Base-by-base conservation (phyloP, 164 flowering plant genomes). In the Euptelea pleiosperma region DNA sequence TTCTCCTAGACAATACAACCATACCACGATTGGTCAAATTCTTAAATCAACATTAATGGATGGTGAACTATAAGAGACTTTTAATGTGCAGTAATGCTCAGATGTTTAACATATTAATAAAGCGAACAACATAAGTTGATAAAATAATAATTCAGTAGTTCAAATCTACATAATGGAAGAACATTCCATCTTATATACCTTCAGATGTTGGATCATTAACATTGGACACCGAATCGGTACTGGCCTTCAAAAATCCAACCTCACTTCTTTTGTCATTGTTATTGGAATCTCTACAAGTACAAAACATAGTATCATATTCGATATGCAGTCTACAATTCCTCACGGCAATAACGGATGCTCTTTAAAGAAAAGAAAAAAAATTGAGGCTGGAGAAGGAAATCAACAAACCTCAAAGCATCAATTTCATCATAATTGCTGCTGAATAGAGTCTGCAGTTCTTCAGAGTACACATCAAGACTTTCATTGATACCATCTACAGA, bases 391-490 rank as follows among this genome's bases (percentile, higher is more conserved):
- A 56, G 14, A 6, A 28, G 29, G 14, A 55, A 60, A 58, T 25
- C 8, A 58, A 16, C 52, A 52, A 53, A 81, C 88, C 85, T 73
- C 34, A 53, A 68, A 60, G 63, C 57, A 63, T 39, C 26, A 45
- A 35, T 45, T 50, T 67, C 77, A 46, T 55, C 73, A 59, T 28
- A 28, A 40, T 51, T 63, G 48, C 58, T 59, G 52, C 55, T 64
- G 4, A 33, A 51, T 26, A 60, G 34, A 19, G 48, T 37, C 58
- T 51, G 57, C 30, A 42, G 56, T 63, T 79, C 76, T 37, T 71
- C 75, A 39, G 70, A 63, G 69, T 50, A 39, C 55, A 36, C 49
- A 37, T 64, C 68, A 54, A 52, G 24, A 52, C 42, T 70, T 21
- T 69, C 71, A 57, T 63, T 49, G 3, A 41, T 28, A 43, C 30